Evolutionary conservation across 768 basidiomycete species (phyloP).

Genomic region (Boletus insuetus): DNA sequence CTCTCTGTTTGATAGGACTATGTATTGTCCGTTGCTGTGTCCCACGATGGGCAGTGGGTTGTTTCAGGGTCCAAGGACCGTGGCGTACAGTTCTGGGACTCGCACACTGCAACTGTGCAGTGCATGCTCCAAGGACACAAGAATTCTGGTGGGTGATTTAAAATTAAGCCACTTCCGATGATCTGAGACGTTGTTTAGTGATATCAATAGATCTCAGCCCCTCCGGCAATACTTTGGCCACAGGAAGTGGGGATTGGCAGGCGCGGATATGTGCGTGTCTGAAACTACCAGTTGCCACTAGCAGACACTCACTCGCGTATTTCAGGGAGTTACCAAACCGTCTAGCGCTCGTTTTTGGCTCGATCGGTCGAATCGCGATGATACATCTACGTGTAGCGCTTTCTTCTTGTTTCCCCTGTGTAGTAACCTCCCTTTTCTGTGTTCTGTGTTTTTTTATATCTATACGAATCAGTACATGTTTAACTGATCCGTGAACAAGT

Average conservation of each 20-base stretch:
- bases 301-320: constrained; percentile 3
- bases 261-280: constrained; percentile 60
- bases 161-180: not conserved
- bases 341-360: constrained; percentile 15
- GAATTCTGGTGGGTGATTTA: constrained; percentile 55
- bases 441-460: constrained; percentile 20
- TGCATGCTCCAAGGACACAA: constrained; percentile 84
- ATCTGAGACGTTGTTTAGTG: constrained; percentile 37
- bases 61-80: constrained; percentile 96
- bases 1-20: constrained; percentile 48
- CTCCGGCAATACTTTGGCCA: constrained; percentile 59
- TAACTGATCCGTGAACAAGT: constrained; percentile 4
- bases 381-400: constrained; percentile 25
- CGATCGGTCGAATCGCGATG: constrained; percentile 7
- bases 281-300: not conserved
- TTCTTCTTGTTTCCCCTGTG: constrained; percentile 27
- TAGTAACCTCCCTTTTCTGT: constrained; percentile 16
- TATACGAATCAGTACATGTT: constrained; percentile 17
- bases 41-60: constrained; percentile 91
- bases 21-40: constrained; percentile 73
- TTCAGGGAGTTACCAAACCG: constrained; percentile 32
- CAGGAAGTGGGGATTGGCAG: constrained; percentile 70
- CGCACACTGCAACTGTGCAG: constrained; percentile 74
- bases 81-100: constrained; percentile 93
- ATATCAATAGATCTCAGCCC: constrained; percentile 72